Percentiles rank a stretch among this genome's conserved stretches.
Evolutionary conservation across 2,329 filamentous ascomycete species (phyloP).

Genomic region (Trichoderma hamatum): DNA sequence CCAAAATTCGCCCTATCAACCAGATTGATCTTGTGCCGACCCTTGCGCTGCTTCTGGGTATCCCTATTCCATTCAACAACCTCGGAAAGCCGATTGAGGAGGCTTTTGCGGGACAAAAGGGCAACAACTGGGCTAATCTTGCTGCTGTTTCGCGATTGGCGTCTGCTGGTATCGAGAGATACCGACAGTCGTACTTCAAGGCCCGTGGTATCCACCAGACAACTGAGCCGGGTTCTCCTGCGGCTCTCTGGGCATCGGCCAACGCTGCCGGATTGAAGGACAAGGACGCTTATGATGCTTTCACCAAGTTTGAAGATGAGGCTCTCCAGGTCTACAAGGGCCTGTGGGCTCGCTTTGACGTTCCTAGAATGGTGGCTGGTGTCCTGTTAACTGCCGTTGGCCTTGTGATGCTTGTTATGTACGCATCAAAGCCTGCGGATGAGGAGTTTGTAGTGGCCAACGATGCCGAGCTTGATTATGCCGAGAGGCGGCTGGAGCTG

Average conservation of each 20-base stretch:
- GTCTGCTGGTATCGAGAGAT: conserved; percentile 84
- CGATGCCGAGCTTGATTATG: conserved; percentile 60
- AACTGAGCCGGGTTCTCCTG: conserved; percentile 46
- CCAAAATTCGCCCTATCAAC: conserved; percentile 73
- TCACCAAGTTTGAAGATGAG: conserved; percentile 73
- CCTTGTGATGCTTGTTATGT: conserved; percentile 71
- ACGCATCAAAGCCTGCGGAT: conserved; percentile 63
- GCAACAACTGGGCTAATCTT: conserved; percentile 74
- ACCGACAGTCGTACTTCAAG: conserved; percentile 80
- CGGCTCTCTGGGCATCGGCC: conserved; percentile 53
- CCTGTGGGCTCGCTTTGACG: conserved; percentile 91
- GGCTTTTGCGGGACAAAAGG: conserved; percentile 75
- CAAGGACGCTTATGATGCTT: conserved; percentile 57
- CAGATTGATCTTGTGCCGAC: conserved; percentile 98
- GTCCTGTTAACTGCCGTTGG: conserved; percentile 70
- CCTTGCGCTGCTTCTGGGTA: conserved; percentile 79
- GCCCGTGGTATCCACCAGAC: conserved; percentile 70
- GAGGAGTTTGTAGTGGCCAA: conserved; percentile 59
- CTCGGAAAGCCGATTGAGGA: conserved; percentile 92
- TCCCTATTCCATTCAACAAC: conserved; percentile 96
- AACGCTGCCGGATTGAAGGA: conserved; percentile 45
- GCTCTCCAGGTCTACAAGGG: conserved; percentile 79
- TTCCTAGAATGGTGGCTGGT: conserved; percentile 81
- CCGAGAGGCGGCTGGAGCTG: conserved; percentile 61
- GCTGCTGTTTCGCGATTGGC: conserved; percentile 76